Base-by-base conservation (phyloP, 1,139 yeast genomes). In the Lodderomyces margitis region DNA sequence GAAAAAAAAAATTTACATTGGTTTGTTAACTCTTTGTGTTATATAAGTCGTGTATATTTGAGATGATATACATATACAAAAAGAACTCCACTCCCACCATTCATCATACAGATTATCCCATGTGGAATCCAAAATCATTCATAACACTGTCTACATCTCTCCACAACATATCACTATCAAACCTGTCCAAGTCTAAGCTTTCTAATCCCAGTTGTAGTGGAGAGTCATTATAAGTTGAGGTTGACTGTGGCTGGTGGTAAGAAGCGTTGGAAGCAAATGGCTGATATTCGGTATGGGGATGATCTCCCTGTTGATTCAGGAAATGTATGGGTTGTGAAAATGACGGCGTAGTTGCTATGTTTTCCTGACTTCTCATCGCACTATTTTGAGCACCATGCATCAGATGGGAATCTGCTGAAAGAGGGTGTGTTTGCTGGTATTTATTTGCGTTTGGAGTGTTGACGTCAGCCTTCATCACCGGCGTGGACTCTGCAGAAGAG, bases 61-160 rank as follows among this genome's bases (percentile, higher is more conserved):
- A 25, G 30, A 25, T 25, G 30, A 24, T 24, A 24, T 11, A 24
- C 5, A 23, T 10, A 4, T 23, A 23, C n/a, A n/a, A n/a, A n/a
- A n/a, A n/a, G n/a, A n/a, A n/a, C n/a, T n/a, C n/a, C n/a, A n/a
- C n/a, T n/a, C n/a, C n/a, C n/a, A n/a, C n/a, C n/a, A n/a, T n/a
- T n/a, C n/a, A n/a, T n/a, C n/a, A 23, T 27, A 16, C 41, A 19
- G 17, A 11, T 38, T 15, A 45, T 30, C 34, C 37, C 21, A 45
- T 71, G 70, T 85, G 87, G 67, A 91, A 89, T 9, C 97, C 98
- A 65, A 89, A 89, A 57, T 89, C 96, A 53, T 87, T 87, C 96
- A 91, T 88, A 46, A 91, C 87, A 41, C 87, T 74, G 50, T 88
- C 96, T 20, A 91, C 95, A 56, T 91, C 96, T 56, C 84, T 85